phyloP scores from a whole-genome alignment of 805 yeast species.

The Zygoascus flipseniorum region DNA sequence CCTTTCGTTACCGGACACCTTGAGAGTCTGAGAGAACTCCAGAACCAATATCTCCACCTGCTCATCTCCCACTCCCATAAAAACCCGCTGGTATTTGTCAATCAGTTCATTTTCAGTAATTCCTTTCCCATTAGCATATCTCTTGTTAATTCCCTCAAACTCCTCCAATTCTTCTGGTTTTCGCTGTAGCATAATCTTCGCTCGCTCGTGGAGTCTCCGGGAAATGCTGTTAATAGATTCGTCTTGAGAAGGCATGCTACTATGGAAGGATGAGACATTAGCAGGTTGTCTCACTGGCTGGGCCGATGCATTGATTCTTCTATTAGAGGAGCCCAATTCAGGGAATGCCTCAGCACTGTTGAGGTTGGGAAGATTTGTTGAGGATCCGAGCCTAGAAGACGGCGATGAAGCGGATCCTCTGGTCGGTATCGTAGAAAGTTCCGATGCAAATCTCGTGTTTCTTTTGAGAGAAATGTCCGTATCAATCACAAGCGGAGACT shows the following conservation, averaged over 20 bases:
- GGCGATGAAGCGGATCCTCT: slow-evolving; percentile 2
- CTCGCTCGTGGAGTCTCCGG: slow-evolving; percentile 71
- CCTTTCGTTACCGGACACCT: slow-evolving; percentile 4
- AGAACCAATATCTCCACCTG: slow-evolving; percentile 48
- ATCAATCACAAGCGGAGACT: slow-evolving; percentile 16
- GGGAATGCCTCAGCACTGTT: slow-evolving; percentile 17
- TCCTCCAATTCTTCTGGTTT: slow-evolving; percentile 37
- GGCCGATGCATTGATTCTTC: not conserved
- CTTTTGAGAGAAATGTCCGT: slow-evolving; percentile 14
- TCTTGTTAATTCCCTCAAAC: slow-evolving; percentile 43
- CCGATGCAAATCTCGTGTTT: slow-evolving; percentile 44
- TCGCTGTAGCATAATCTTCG: slow-evolving; percentile 65
- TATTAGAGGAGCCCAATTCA: slow-evolving; percentile 13
- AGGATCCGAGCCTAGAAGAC: slow-evolving; percentile 5
- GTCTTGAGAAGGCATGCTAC: slow-evolving; percentile 15
- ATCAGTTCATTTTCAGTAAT: slow-evolving; percentile 39
- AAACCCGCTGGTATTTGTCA: slow-evolving; percentile 40
- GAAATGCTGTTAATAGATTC: slow-evolving; percentile 39
- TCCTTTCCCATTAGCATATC: slow-evolving; percentile 38
- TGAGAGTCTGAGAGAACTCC: slow-evolving; percentile 10
- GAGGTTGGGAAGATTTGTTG: slow-evolving; percentile 1
- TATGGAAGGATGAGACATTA: slow-evolving; percentile 9
- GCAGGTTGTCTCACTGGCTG: slow-evolving; percentile 7
- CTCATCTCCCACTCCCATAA: slow-evolving; percentile 32
- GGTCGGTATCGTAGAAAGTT: slow-evolving; percentile 47